phyloP scores from a whole-genome alignment of 1,284 basidiomycete genomes.

The Cryptococcus sp. region DNA sequence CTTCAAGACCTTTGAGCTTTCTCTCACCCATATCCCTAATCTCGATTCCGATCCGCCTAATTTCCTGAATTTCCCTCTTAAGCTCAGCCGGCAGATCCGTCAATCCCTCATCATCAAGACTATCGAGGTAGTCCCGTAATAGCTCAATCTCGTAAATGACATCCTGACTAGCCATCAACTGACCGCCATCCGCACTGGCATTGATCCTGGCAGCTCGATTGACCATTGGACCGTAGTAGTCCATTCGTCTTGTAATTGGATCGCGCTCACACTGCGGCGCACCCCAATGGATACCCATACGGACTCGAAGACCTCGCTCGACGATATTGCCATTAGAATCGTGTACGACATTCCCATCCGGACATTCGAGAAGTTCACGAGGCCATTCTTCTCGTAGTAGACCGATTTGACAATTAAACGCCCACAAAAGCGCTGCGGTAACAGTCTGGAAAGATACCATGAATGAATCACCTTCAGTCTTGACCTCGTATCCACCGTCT shows the following conservation, averaged over 20 bases:
- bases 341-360: slow-evolving; percentile 79
- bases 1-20: slow-evolving; percentile 88
- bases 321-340: slow-evolving; percentile 69
- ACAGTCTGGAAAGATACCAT: slow-evolving; percentile 96
- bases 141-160: slow-evolving; percentile 75
- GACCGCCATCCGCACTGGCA: slow-evolving; percentile 81
- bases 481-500: slow-evolving; percentile 97
- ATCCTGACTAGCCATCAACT: slow-evolving; percentile 90
- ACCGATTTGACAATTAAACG: slow-evolving; percentile 79
- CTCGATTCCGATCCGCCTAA: slow-evolving; percentile 65
- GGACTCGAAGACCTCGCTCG: slow-evolving; percentile 83
- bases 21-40: slow-evolving; percentile 76
- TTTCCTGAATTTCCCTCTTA: slow-evolving; percentile 45
- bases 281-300: slow-evolving; percentile 98
- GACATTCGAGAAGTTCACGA: slow-evolving; percentile 84
- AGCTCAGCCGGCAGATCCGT: slow-evolving; percentile 43
- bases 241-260: slow-evolving; percentile 93
- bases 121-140: slow-evolving; percentile 44
- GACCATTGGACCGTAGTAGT: slow-evolving; percentile 92
- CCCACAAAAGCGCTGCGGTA: slow-evolving; percentile 85
- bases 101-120: slow-evolving; percentile 52
- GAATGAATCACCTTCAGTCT: slow-evolving; percentile 99
- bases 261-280: slow-evolving; percentile 87
- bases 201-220: slow-evolving; percentile 86
- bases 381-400: slow-evolving; percentile 90